phyloP scores from a whole-genome alignment of 2,329 filamentous ascomycete species.

The Ophiostoma populinum region DNA sequence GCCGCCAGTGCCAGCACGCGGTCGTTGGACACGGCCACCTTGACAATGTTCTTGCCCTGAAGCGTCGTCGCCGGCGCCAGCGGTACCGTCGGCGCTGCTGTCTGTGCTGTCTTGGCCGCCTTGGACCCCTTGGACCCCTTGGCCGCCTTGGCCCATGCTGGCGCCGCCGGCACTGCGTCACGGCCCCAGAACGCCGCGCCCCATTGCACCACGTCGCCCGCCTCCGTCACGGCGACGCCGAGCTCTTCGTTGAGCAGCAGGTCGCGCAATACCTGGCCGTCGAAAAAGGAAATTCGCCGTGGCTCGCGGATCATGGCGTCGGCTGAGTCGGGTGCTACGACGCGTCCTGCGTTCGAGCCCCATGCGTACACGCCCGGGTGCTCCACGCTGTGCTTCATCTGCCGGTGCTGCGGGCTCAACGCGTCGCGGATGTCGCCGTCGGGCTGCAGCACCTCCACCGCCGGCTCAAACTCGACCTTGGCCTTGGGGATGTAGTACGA shows the following conservation, averaged over 20 bases:
- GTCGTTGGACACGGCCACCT: constrained; percentile 63
- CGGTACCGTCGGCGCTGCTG: constrained; percentile 32
- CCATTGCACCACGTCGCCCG: constrained; percentile 85
- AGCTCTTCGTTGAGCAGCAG: constrained; percentile 70
- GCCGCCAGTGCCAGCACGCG: constrained; percentile 65
- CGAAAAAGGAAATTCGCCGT: constrained; percentile 62
- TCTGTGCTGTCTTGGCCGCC: too few species aligned
- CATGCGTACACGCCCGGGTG: constrained; percentile 84
- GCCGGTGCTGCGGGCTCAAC: constrained; percentile 76
- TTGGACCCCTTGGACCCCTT: background rate
- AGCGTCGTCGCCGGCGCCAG: constrained; percentile 53
- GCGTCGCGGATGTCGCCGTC: constrained; percentile 59
- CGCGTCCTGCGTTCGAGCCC: constrained; percentile 72
- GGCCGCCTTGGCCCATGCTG: constrained; percentile 1
- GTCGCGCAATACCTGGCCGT: constrained; percentile 69
- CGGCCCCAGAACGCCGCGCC: constrained; percentile 45
- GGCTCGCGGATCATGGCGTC: constrained; percentile 68
- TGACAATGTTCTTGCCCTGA: constrained; percentile 62
- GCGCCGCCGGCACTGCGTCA: background rate
- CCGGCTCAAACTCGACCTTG: constrained; percentile 50
- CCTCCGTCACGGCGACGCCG: constrained; percentile 73
- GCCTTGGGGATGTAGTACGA: constrained; percentile 21
- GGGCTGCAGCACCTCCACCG: constrained; percentile 29
- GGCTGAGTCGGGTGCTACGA: constrained; percentile 70
- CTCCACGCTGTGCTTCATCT: constrained; percentile 67